Evolutionary conservation across 331 rosid genomes (phyloP), one percentile per base, ranked within the genome.

Genomic region (Malus hybrid): DNA sequence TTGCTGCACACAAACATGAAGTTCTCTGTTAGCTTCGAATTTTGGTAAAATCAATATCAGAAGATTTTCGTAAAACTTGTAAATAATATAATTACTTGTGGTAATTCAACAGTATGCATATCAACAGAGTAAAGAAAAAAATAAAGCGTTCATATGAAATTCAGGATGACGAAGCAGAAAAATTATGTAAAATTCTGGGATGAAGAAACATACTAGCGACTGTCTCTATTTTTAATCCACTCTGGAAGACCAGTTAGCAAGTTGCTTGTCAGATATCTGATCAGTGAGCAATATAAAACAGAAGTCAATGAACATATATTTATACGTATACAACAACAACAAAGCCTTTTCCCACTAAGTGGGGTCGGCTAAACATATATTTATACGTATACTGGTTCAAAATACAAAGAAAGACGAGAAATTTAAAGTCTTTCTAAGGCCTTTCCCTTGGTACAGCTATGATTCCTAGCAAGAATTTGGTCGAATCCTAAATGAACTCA

Each of bases 261-360:
- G 80, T 82, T 81, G 19, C 81, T 54, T 39, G 82, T 77, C 79
- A 77, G 68, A 36, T 70, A 78, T 78, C 81, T 78, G 73, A 64
- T 71, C 39, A 78, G 15, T 6, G 12, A 32, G 50, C 59, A 57
- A 76, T 15, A 29, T 4, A 5, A 44, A 44, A 36, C 15, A 55
- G 33, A 19, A 1, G 32, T 57, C 14, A 65, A 27, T 11, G 34
- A 64, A 44, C 44, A 28, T 11, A 7, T 24, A 10, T 12, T 7
- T 10, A 19, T 31, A 29, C 2, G 12, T 56, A 11, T 39, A 22
- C 2, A n/a, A n/a, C n/a, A n/a, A n/a, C n/a, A n/a, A n/a, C n/a
- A n/a, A n/a, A n/a, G n/a, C n/a, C n/a, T n/a, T n/a, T n/a, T n/a
- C n/a, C n/a, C n/a, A n/a, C n/a, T n/a, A n/a, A n/a, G n/a, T n/a